Evolutionary conservation across 441 rosid genomes (phyloP).

Genomic region (Breynia disticha): DNA sequence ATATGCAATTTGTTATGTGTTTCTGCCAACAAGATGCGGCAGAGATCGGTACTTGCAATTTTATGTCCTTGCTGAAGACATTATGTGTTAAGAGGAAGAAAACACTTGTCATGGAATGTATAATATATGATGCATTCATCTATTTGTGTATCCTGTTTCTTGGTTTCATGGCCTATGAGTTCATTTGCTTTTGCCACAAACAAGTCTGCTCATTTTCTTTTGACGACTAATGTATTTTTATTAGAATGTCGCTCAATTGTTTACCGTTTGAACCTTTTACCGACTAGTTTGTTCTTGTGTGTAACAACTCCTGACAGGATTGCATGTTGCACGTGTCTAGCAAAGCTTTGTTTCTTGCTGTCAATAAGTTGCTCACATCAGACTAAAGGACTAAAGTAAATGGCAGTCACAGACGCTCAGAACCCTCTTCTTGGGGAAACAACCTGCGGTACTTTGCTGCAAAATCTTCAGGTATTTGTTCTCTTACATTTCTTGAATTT

Average conservation of each 20-base stretch:
- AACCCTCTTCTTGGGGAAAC: slow-evolving; percentile 81
- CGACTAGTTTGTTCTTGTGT: slow-evolving; percentile 7
- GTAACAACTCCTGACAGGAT: slow-evolving; percentile 11
- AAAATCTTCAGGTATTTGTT: slow-evolving; percentile 68
- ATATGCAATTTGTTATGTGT: neutral
- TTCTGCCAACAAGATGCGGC: neutral
- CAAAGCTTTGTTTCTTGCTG: slow-evolving; percentile 9
- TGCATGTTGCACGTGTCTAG: slow-evolving; percentile 19
- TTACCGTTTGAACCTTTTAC: neutral
- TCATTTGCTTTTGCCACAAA: neutral
- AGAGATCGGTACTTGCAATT: neutral
- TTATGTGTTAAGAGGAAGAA: too few relatives aligned
- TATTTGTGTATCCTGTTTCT: neutral
- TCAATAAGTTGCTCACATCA: slow-evolving; percentile 11
- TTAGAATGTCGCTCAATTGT: neutral
- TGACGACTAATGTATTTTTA: neutral
- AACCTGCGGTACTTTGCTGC: slow-evolving; percentile 80
- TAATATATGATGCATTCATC: neutral
- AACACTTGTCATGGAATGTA: neutral
- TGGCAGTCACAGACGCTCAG: slow-evolving; percentile 64
- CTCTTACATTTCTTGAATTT: neutral
- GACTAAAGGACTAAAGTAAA: slow-evolving; percentile 21
- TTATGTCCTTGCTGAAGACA: neutral
- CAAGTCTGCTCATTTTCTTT: neutral
- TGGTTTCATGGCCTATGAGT: neutral